Conservation (phyloP, 2,329 filamentous ascomycete genomes). For the Pyricularia grisea region DNA sequence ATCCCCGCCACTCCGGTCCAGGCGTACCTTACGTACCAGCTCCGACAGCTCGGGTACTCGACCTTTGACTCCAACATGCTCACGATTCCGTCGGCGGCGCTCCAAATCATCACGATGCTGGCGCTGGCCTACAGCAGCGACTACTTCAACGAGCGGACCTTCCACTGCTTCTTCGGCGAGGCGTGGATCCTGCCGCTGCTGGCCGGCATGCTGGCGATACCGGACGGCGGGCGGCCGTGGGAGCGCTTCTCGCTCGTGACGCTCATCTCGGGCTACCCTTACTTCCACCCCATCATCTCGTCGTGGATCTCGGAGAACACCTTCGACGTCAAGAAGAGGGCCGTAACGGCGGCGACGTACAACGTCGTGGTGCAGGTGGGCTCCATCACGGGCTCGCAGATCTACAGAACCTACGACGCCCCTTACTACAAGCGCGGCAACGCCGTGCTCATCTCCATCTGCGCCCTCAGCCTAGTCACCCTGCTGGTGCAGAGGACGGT, state of each 20-base stretch:
- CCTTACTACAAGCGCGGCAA: conserved; percentile 51
- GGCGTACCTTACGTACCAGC: conserved; percentile 44
- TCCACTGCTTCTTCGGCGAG: conserved; percentile 42
- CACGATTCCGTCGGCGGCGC: conserved; percentile 46
- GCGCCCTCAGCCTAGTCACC: conserved; percentile 34
- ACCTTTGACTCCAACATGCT: conserved; percentile 54
- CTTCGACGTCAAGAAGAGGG: conserved; percentile 39
- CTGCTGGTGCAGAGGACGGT: conserved; percentile 39
- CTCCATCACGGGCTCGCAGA: conserved; percentile 31
- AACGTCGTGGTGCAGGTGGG: conserved; percentile 38
- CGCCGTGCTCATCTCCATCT: conserved; percentile 43
- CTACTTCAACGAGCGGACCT: conserved; percentile 41
- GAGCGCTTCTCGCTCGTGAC: conserved; percentile 39
- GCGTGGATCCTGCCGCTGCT: conserved; percentile 43
- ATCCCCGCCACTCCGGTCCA: conserved; percentile 38
- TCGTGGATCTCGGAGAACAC: conserved; percentile 41
- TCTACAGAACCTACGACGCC: conserved; percentile 40
- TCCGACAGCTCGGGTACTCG: conserved; percentile 46
- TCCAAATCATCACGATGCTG: conserved; percentile 49
- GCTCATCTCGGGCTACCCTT: conserved; percentile 31
- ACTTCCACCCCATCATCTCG: conserved; percentile 45
- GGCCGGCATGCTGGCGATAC: conserved; percentile 38
- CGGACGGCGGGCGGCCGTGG: conserved; percentile 39
- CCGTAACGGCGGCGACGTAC: conserved; percentile 36
- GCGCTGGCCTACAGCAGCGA: conserved; percentile 43